Evolutionary conservation across 805 yeast species (phyloP).

Genomic region (Yamadazyma philogaea): DNA sequence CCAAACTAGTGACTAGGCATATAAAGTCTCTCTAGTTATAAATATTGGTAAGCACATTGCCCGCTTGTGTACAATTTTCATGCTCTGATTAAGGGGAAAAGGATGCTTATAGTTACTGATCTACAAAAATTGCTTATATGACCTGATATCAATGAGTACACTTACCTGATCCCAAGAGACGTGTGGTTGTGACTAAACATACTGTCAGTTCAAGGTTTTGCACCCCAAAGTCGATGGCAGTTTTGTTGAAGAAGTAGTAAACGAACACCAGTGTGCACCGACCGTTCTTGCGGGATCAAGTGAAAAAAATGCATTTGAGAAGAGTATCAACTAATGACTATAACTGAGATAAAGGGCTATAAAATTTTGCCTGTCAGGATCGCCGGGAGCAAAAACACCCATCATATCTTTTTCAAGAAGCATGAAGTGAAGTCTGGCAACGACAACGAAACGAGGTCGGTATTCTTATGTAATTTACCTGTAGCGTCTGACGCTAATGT

Average conservation of each 20-base stretch:
- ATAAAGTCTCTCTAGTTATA: too few relatives aligned
- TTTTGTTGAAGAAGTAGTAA: too few relatives aligned
- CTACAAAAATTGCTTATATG: too few relatives aligned
- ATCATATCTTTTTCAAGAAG: slow-evolving; percentile 64
- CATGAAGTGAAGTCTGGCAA: slow-evolving; percentile 49
- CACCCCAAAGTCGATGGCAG: too few relatives aligned
- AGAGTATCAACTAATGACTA: slow-evolving; percentile 2
- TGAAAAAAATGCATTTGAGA: slow-evolving; percentile 8
- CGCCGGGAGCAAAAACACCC: slow-evolving; percentile 39
- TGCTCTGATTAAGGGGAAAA: too few relatives aligned
- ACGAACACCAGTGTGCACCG: slow-evolving; percentile 4
- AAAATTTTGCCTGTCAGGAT: slow-evolving; percentile 47
- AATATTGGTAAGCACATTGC: too few relatives aligned
- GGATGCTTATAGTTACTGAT: too few relatives aligned
- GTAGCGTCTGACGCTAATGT: slow-evolving; percentile 50
- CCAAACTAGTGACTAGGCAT: neutral
- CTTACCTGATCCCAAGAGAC: too few relatives aligned
- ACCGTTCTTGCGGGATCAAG: slow-evolving; percentile 2
- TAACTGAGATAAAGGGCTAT: slow-evolving; percentile 56
- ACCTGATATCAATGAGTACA: too few relatives aligned
- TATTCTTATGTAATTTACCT: slow-evolving; percentile 81
- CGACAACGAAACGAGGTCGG: slow-evolving; percentile 47
- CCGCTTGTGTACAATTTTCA: too few relatives aligned
- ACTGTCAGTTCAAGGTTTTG: too few relatives aligned
- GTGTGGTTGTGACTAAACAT: too few relatives aligned